phyloP scores from a whole-genome alignment of 2,329 filamentous ascomycete genomes.

The Hymenoscyphus infarciens region DNA sequence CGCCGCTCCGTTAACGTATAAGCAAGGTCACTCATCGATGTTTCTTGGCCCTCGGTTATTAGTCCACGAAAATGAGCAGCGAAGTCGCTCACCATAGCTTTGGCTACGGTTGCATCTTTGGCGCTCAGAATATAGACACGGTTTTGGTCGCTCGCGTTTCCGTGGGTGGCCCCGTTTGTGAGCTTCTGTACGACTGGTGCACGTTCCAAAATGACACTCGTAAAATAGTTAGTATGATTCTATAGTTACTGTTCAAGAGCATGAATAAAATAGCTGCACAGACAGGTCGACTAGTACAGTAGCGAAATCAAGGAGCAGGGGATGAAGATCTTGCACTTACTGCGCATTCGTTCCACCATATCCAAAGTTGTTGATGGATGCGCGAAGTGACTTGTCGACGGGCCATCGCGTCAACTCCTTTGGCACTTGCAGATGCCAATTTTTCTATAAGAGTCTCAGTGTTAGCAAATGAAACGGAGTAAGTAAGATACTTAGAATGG shows the following conservation, averaged over 20 bases:
- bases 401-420: slow-evolving; percentile 29
- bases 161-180: too few species aligned
- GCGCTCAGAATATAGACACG: neutral
- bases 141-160: too few species aligned
- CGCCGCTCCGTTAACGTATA: slow-evolving; percentile 26
- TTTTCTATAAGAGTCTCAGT: too few species aligned
- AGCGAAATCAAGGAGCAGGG: too few species aligned
- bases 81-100: neutral
- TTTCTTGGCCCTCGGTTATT: slow-evolving; percentile 2
- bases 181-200: too few species aligned
- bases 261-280: too few species aligned
- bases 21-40: slow-evolving; percentile 1
- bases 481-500: too few species aligned
- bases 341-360: slow-evolving; percentile 46
- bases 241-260: too few species aligned
- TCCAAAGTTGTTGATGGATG: slow-evolving; percentile 38
- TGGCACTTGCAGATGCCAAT: slow-evolving; percentile 12
- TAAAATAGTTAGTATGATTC: too few species aligned
- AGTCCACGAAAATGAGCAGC: neutral
- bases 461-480: neutral
- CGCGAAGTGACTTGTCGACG: slow-evolving; percentile 2
- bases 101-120: neutral
- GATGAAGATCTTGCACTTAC: slow-evolving; percentile 28
- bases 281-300: too few species aligned
- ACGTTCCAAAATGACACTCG: too few species aligned